Conservation (phyloP, 2,329 filamentous ascomycete genomes). For the Sporothrix mexicana region DNA sequence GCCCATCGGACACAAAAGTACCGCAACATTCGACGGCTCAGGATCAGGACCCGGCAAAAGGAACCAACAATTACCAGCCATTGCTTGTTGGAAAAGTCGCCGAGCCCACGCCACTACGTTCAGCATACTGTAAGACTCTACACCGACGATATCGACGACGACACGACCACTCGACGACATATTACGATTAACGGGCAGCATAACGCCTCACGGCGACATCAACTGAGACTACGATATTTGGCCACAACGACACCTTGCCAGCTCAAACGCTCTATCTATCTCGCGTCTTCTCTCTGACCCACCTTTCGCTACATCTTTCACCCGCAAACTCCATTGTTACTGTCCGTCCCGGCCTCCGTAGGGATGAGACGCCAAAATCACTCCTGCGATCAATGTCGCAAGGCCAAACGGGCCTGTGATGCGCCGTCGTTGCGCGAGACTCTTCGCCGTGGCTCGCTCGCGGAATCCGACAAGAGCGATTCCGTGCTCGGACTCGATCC, state of each 20-base stretch:
- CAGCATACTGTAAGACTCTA: not conserved
- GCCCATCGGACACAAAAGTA: not conserved
- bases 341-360: not conserved
- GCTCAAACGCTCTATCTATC: not conserved
- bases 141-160: not conserved
- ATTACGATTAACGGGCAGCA: not conserved
- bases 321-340: not conserved
- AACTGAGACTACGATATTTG: not conserved
- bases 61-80: not conserved
- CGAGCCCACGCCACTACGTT: not conserved
- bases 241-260: not conserved
- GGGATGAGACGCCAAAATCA: constrained; percentile 39
- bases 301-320: too few relatives aligned
- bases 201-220: not conserved
- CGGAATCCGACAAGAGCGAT: constrained; percentile 17
- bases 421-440: constrained; percentile 36
- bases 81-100: not conserved
- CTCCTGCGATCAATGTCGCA: constrained; percentile 39
- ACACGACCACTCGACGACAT: not conserved
- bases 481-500: not conserved
- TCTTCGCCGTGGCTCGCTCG: not conserved
- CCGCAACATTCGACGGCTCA: not conserved
- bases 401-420: constrained; percentile 39
- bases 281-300: not conserved
- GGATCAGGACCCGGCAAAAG: not conserved